Percentiles rank a stretch among this genome's conserved stretches.
Evolutionary conservation across 768 basidiomycete genomes (phyloP).

Genomic region (Xerocomellus chrysenteron): DNA sequence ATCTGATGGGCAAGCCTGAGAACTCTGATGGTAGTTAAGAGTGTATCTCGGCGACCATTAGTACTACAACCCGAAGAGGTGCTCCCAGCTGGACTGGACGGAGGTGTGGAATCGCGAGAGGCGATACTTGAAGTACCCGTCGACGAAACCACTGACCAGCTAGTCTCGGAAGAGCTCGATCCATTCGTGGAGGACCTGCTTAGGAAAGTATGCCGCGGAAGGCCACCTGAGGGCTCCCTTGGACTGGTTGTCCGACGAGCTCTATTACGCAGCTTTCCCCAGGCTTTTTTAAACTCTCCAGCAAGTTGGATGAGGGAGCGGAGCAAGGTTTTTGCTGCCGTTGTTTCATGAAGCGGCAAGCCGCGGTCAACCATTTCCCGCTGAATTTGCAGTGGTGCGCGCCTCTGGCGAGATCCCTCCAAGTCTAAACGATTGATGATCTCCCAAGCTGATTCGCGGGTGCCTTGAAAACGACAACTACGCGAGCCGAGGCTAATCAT

Average conservation of each 20-base stretch:
- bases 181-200: background rate
- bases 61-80: constrained; percentile 1
- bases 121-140: background rate
- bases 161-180: background rate
- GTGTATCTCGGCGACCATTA: background rate
- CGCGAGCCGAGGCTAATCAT: constrained; percentile 15
- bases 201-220: background rate
- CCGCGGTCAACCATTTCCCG: constrained; percentile 16
- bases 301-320: background rate
- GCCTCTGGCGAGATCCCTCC: background rate
- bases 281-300: constrained; percentile 8
- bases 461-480: constrained; percentile 9
- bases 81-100: background rate
- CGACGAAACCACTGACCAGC: background rate
- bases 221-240: background rate
- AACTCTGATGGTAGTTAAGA: background rate
- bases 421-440: constrained; percentile 8
- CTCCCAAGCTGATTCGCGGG: constrained; percentile 12
- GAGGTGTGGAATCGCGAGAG: background rate
- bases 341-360: constrained; percentile 8
- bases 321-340: constrained; percentile 17
- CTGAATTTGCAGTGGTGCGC: constrained; percentile 13
- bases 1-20: constrained; percentile 8
- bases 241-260: background rate
- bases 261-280: constrained; percentile 1